phyloP scores from a whole-genome alignment of 1,139 yeast species.

The Pichia sp. region DNA sequence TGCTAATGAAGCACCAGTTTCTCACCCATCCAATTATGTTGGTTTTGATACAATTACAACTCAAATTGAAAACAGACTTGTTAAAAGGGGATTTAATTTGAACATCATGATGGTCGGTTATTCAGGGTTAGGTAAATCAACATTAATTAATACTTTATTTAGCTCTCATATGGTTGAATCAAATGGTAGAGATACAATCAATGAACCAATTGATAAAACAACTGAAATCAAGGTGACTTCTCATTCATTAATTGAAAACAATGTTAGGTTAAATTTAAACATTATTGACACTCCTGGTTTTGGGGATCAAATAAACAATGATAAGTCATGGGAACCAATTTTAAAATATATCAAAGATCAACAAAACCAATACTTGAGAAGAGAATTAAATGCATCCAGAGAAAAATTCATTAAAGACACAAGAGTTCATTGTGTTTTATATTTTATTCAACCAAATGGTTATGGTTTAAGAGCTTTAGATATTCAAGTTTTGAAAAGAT shows the following conservation, averaged over 20 bases:
- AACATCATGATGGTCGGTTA: conserved; percentile 92
- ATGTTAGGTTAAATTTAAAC: conserved; percentile 77
- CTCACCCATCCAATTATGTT: conserved; percentile 54
- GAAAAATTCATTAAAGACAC: conserved; percentile 79
- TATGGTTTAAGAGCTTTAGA: conserved; percentile 77
- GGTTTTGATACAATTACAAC: conserved; percentile 96
- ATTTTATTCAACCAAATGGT: conserved; percentile 86
- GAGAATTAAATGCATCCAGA: conserved; percentile 93
- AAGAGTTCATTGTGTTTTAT: conserved; percentile 90
- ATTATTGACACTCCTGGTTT: conserved; percentile 96
- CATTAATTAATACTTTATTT: conserved; percentile 83
- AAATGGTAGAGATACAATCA: conserved; percentile 58
- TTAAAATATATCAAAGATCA: conserved; percentile 94
- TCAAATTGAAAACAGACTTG: conserved; percentile 86
- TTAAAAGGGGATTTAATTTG: conserved; percentile 91
- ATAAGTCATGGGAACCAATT: conserved; percentile 95
- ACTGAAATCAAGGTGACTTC: conserved; percentile 76
- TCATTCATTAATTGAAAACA: conserved; percentile 72
- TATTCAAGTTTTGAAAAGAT: conserved; percentile 72
- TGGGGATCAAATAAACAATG: conserved; percentile 95
- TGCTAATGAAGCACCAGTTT: conserved; percentile 3
- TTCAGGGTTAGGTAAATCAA: conserved; percentile 92
- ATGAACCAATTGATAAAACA: conserved; percentile 77
- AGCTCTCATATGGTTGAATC: conserved; percentile 73
- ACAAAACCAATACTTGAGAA: conserved; percentile 86